These are phyloP conservation scores for Acanthamoeba royreba DNA, from an alignment of 208 protist species.

Conservation along the genomic window DNA sequence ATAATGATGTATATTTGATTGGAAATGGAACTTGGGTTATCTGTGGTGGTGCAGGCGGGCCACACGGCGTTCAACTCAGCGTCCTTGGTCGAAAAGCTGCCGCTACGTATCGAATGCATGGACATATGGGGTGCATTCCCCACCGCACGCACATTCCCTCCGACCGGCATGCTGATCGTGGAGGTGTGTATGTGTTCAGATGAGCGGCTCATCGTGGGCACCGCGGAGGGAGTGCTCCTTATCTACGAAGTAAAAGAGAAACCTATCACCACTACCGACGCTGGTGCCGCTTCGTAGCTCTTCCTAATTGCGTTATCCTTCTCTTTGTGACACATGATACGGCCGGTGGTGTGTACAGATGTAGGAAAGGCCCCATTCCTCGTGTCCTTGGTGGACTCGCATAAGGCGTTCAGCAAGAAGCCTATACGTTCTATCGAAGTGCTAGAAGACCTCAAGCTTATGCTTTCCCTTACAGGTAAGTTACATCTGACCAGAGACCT, in stretches of 20 bases:
- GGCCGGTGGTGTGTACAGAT: not conserved
- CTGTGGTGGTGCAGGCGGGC: not conserved
- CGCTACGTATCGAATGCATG: not conserved
- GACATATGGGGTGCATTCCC: not conserved
- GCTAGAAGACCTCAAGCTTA: not conserved
- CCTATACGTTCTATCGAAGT: not conserved
- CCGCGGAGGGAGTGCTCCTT: not conserved
- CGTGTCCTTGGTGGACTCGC: not conserved
- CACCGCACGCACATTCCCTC: not conserved
- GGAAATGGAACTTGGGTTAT: not conserved
- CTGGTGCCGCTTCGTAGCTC: no score
- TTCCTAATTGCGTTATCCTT: no score
- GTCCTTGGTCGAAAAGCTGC: not conserved
- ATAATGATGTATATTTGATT: no score
- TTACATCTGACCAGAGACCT: no score
- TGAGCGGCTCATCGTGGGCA: not conserved
- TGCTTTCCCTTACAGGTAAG: conserved; percentile 14
- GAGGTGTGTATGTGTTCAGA: not conserved
- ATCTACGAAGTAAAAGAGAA: conserved; percentile 17
- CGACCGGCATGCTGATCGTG: no score
- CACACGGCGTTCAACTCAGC: not conserved
- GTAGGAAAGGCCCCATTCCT: not conserved
- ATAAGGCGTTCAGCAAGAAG: conserved; percentile 15
- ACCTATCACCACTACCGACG: not conserved
- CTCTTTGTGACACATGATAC: no score